These are phyloP conservation scores for Dactylonectria macrodidyma DNA, from an alignment of 2,329 filamentous ascomycete species.

Conservation along the genomic window DNA sequence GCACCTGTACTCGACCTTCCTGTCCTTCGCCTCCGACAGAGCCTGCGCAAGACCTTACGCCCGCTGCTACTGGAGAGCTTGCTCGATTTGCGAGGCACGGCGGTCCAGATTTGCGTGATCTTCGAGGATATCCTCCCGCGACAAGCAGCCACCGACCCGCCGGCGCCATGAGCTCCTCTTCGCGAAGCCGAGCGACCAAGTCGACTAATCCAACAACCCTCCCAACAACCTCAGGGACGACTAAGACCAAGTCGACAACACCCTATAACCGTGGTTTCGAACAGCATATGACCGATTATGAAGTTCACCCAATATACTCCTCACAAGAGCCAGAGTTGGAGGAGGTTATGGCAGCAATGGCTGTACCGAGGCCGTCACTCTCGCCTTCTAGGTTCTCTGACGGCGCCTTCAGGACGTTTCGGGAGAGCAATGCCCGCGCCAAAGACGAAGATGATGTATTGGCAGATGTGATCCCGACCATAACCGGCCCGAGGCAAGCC, in stretches of 20 bases:
- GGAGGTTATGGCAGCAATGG: no score
- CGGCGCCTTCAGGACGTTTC: no score
- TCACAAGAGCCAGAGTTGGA: conserved; percentile 49
- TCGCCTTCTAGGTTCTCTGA: no score
- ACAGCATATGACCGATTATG: conserved; percentile 53
- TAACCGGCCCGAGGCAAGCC: no score
- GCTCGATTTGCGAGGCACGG: conserved; percentile 45
- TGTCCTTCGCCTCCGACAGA: conserved; percentile 9
- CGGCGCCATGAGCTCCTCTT: conserved; percentile 32
- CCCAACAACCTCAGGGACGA: conserved; percentile 2
- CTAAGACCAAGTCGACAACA: conserved; percentile 30
- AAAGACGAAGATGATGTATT: no score
- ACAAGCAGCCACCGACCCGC: background rate
- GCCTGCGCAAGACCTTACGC: conserved; percentile 8
- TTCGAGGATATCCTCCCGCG: conserved; percentile 33
- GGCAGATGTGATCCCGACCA: no score
- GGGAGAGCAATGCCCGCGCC: no score
- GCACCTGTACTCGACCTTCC: conserved; percentile 16
- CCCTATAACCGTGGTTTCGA: conserved; percentile 54
- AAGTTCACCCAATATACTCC: conserved; percentile 48
- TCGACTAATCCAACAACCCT: conserved; percentile 18
- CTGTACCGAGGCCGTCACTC: no score
- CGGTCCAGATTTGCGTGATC: conserved; percentile 42
- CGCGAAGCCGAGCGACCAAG: conserved; percentile 29
- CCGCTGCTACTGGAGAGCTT: conserved; percentile 15